Base-by-base conservation (phyloP, 306 rosid genomes). In the Arachis hypogaea region DNA sequence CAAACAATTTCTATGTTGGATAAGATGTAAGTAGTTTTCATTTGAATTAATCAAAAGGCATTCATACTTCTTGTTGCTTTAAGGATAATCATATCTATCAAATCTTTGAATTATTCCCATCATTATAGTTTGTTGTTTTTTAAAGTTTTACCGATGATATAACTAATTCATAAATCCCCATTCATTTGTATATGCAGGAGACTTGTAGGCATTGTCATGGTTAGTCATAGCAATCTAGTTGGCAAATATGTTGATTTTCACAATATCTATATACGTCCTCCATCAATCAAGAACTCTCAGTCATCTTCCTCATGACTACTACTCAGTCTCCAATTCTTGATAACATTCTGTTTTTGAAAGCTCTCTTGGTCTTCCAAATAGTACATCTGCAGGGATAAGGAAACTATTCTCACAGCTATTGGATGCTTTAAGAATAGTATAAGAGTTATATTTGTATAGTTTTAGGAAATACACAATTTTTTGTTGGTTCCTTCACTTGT, bases 261-360 rank as follows among this genome's bases (percentile, higher is more conserved):
- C 14, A 96, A 59, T 80, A 88, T 80, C 92, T 72, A 18, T 85
- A 40, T 89, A 76, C 81, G 96, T 94, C 43, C 95, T 94, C 29
- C 88, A 91, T 28, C 63, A 57, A 67, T 88, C 62, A 85, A 77
- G 66, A 60, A 46, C 38, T 58, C 85, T 8, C 75, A 61, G 61
- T 55, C 84, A 68, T 77, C 93, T 49, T 84, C 89, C 71, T 80
- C 92, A 2, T 93, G 95, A 28, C 69, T 94, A 56, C 86, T 93
- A 12, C 78, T 85, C 22, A 73, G 83, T 12, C 86, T 86, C 68
- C 98, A 94, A 83, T 85, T 88, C 56, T 82, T 85, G 4, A 29
- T 89, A 59, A 89, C 96, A 86, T 49, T 59, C 66, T 0, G 81
- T 89, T 40, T 80, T 51, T 3, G 96, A 91, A 75, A 81, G 73